Base-by-base conservation (phyloP, 345 rosid genomes). In the Angophora floribunda region DNA sequence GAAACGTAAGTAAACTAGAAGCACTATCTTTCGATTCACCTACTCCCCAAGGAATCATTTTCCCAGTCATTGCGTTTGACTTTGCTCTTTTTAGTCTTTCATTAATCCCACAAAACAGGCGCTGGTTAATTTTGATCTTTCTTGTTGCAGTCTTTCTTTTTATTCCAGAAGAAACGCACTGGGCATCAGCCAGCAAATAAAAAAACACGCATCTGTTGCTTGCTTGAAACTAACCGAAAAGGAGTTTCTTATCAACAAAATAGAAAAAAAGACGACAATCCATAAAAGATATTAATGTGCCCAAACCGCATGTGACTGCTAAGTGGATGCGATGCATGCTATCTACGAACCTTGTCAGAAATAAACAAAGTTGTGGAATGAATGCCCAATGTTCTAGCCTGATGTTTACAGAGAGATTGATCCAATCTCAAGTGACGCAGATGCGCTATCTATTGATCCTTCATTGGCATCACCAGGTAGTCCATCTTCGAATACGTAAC, bases 361-460 rank as follows among this genome's bases (percentile, higher is more conserved):
- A 30, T 13, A 32, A 65, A 30, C 10, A 0, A 30, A 65, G 0
- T 36, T 36, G 41, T 36, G 41, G 41, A 36, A 36, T 65, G 10
- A 65, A 65, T 2, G 3, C 41, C 19, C 0, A 65, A 65, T 65
- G 5, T n/a, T 61, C 19, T 13, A 65, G 21, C 41, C 21, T 2
- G 26, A 21, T 21, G 24, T 55, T 7, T 30, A 65, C 30, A n/a
- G 0, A 6, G 21, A 65, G 36, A 30, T n/a, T n/a, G 41, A 32
- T 65, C 6, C 41, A 2, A 30, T 9, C 30, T 65, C 78, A n/a
- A 65, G 5, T 0, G 0, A 65, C 17, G 14, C 16, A 21, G 0
- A 65, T 13, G 78, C 14, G 41, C 4, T 30, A 6, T 13, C 19
- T 52, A 17, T 52, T 17, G 24, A 52, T 52, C 16, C 57, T 52